Percentiles rank a stretch among this genome's conserved stretches.
These are phyloP conservation scores for Gnetum montanum DNA, from an alignment of 75 land plant genomes.

Conservation along the genomic window DNA sequence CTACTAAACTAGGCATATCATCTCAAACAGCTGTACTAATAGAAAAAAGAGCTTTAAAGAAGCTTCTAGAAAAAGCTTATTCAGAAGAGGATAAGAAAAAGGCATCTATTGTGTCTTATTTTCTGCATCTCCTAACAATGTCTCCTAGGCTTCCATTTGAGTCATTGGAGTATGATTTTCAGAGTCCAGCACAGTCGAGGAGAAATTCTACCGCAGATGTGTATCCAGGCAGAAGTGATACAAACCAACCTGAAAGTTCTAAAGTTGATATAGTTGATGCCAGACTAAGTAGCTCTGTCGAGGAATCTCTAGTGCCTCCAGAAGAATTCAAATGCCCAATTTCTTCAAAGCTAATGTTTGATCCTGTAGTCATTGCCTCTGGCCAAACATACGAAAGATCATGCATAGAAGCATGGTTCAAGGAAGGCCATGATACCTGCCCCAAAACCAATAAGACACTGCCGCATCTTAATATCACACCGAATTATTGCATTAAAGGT, in stretches of 20 bases:
- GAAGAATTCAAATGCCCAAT: conserved; percentile 80
- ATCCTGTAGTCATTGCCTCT: conserved; percentile 89
- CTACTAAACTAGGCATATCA: conserved; percentile 32
- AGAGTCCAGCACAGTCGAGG: conserved; percentile 2
- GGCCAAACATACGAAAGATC: conserved; percentile 86
- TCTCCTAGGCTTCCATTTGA: conserved; percentile 28
- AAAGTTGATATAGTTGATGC: background rate
- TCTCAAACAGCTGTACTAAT: conserved; percentile 44
- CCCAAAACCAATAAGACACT: conserved; percentile 63
- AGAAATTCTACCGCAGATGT: no score
- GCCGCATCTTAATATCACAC: conserved; percentile 43
- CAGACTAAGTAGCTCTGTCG: conserved; percentile 9
- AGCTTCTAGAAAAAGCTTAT: conserved; percentile 43
- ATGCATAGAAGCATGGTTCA: conserved; percentile 86
- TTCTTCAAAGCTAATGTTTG: conserved; percentile 75
- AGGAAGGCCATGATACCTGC: conserved; percentile 69
- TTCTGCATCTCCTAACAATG: conserved; percentile 51
- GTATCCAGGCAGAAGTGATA: conserved; percentile 6
- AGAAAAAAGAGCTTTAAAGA: conserved; percentile 59
- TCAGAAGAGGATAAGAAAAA: conserved; percentile 34
- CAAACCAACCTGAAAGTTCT: conserved; percentile 3
- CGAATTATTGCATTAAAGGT: conserved; percentile 65
- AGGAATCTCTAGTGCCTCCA: conserved; percentile 32
- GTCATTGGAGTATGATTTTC: conserved; percentile 10
- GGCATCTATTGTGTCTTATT: conserved; percentile 36